A percentile compares a stretch with the other conserved stretches of the same genome.
phyloP scores from a whole-genome alignment of 176 grass and related monocot species.

The Lolium multiflorum region DNA sequence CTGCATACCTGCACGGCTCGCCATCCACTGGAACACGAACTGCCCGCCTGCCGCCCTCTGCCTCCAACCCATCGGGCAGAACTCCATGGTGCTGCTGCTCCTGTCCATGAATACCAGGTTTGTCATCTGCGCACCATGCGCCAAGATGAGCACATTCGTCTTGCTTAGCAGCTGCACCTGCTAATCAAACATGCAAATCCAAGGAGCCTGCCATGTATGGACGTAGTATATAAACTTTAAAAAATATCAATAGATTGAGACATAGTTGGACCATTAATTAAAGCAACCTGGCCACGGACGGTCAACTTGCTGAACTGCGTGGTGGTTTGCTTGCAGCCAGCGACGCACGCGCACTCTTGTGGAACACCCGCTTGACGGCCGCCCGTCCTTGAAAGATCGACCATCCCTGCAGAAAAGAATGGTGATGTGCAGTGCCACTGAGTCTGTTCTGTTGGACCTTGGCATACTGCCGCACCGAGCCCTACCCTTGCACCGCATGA shows the following conservation, averaged over 20 bases:
- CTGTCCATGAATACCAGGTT: slow-evolving; percentile 79
- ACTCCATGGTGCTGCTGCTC: slow-evolving; percentile 81
- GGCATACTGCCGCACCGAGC: slow-evolving; percentile 44
- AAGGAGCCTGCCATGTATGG: background rate
- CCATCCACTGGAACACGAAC: slow-evolving; percentile 74
- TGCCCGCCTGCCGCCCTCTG: slow-evolving; percentile 55
- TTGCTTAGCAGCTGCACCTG: slow-evolving; percentile 68
- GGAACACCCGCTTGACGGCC: slow-evolving; percentile 49
- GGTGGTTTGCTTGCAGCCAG: slow-evolving; percentile 48
- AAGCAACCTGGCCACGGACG: slow-evolving; percentile 61
- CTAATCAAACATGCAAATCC: background rate
- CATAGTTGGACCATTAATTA: background rate
- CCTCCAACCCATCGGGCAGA: slow-evolving; percentile 73
- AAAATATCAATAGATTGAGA: background rate
- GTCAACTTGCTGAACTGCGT: slow-evolving; percentile 57
- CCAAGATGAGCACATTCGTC: slow-evolving; percentile 67
- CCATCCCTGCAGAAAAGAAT: slow-evolving; percentile 55
- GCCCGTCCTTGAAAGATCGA: slow-evolving; percentile 69
- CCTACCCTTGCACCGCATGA: slow-evolving; percentile 67
- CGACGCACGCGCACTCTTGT: slow-evolving; percentile 51
- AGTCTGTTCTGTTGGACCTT: background rate
- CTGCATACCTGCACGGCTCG: slow-evolving; percentile 55
- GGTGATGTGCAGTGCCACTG: slow-evolving; percentile 43
- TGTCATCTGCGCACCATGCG: slow-evolving; percentile 78
- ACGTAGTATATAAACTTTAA: background rate